phyloP scores from a whole-genome alignment of 768 basidiomycete species.

The Tulasnella sp. region DNA sequence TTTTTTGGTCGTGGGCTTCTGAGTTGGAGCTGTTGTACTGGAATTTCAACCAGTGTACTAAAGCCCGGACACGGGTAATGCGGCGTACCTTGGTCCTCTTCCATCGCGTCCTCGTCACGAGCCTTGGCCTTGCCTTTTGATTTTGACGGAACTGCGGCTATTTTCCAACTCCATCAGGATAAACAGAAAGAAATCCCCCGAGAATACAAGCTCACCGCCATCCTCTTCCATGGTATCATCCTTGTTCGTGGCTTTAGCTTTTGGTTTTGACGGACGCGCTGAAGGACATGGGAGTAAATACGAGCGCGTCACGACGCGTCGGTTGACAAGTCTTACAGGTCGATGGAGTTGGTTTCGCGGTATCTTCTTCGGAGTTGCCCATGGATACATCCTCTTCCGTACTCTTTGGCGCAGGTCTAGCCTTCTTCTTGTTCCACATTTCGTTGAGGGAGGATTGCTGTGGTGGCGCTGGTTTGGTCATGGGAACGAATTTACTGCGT shows the following conservation, averaged over 20 bases:
- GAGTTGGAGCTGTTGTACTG: not conserved
- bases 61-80: not conserved
- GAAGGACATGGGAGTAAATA: conserved; percentile 26
- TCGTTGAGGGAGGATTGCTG: conserved; percentile 75
- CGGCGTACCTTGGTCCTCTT: conserved; percentile 3
- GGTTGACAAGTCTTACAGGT: not conserved
- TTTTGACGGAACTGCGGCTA: not conserved
- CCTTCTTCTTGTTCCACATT: conserved; percentile 54
- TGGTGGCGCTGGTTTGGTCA: conserved; percentile 60
- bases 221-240: conserved; percentile 24
- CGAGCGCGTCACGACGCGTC: not conserved
- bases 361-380: conserved; percentile 27
- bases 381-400: conserved; percentile 17
- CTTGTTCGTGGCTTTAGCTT: conserved; percentile 21
- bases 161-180: not conserved
- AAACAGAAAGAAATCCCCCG: not conserved
- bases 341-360: conserved; percentile 24
- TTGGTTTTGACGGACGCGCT: conserved; percentile 24
- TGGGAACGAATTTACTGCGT: conserved; percentile 56
- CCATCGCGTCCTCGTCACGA: not conserved
- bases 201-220: conserved; percentile 1
- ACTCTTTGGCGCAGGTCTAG: conserved; percentile 18
- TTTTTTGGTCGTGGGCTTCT: conserved; percentile 26
- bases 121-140: conserved; percentile 9
- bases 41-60: not conserved